A percentile compares a stretch with the other conserved stretches of the same genome.
These are phyloP conservation scores for Tripterygium wilfordii DNA, from an alignment of 177 flowering plant species.

Conservation along the genomic window DNA sequence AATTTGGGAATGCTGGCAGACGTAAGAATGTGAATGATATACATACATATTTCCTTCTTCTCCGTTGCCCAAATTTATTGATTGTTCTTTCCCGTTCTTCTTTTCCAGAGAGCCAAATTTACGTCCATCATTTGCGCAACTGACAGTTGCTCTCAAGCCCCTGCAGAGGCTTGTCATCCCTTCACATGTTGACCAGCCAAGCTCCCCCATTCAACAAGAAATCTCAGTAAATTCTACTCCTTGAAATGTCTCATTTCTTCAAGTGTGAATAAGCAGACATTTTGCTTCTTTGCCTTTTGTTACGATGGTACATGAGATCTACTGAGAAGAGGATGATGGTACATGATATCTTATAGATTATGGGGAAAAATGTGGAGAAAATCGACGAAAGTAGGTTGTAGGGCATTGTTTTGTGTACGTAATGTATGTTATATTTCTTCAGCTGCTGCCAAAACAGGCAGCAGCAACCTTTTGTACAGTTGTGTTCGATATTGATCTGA, in stretches of 20 bases:
- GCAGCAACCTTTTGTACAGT: too few species aligned
- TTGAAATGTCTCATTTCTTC: constrained; percentile 24
- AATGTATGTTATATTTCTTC: too few species aligned
- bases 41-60: not conserved
- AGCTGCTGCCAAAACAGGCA: too few species aligned
- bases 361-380: too few species aligned
- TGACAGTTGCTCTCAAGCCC: constrained; percentile 68
- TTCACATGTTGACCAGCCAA: constrained; percentile 48
- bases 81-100: constrained; percentile 2
- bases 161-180: constrained; percentile 77
- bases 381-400: too few species aligned
- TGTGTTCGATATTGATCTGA: too few species aligned
- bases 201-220: constrained; percentile 39
- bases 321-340: too few species aligned
- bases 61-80: not conserved
- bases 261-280: constrained; percentile 40
- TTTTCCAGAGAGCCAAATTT: constrained; percentile 88
- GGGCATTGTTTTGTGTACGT: too few species aligned
- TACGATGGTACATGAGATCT: too few species aligned
- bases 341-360: too few species aligned
- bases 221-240: constrained; percentile 64
- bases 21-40: constrained; percentile 50
- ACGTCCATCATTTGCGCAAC: constrained; percentile 94
- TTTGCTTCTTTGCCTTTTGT: constrained; percentile 8
- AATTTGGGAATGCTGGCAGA: constrained; percentile 91